A percentile compares a stretch with the other conserved stretches of the same genome.
These are phyloP conservation scores for Neotropicomus parvogracilis DNA, from an alignment of 1,284 basidiomycete species.

Conservation along the genomic window DNA sequence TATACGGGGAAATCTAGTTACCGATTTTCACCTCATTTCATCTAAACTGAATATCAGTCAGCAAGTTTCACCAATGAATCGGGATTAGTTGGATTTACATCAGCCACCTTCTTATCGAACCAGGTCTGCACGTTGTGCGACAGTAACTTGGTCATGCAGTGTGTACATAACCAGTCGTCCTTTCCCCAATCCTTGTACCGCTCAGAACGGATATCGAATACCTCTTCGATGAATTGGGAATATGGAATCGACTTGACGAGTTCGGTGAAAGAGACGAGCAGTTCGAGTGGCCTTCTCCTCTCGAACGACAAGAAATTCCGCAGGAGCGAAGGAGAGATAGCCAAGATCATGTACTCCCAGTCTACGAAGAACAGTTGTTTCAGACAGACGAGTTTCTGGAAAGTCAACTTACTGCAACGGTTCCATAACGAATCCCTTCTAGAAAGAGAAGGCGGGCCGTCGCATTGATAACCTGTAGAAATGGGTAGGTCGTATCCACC, in stretches of 20 bases:
- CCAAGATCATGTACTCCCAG: slow-evolving; percentile 21
- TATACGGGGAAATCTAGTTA: too few relatives aligned
- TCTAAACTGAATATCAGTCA: neutral
- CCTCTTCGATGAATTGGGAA: slow-evolving; percentile 24
- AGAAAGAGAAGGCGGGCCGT: slow-evolving; percentile 13
- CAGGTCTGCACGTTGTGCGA: slow-evolving; percentile 32
- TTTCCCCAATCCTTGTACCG: slow-evolving; percentile 31
- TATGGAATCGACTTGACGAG: slow-evolving; percentile 10
- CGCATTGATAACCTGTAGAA: slow-evolving; percentile 19
- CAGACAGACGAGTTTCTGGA: neutral
- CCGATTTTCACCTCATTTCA: neutral
- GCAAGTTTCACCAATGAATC: neutral
- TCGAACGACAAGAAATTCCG: slow-evolving; percentile 10
- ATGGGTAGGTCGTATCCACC: neutral
- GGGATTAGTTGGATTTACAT: neutral
- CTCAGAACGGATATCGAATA: slow-evolving; percentile 29
- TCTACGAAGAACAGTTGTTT: slow-evolving; percentile 10
- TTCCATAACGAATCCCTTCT: slow-evolving; percentile 25
- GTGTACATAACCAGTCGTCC: slow-evolving; percentile 34
- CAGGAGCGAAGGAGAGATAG: neutral
- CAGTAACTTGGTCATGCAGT: slow-evolving; percentile 31
- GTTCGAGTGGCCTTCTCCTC: slow-evolving; percentile 8
- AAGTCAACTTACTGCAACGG: slow-evolving; percentile 25
- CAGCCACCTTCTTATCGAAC: slow-evolving; percentile 12
- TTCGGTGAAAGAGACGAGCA: slow-evolving; percentile 9